Conservation (phyloP, 1,139 yeast genomes). For the Petasospora rhodanensis region DNA sequence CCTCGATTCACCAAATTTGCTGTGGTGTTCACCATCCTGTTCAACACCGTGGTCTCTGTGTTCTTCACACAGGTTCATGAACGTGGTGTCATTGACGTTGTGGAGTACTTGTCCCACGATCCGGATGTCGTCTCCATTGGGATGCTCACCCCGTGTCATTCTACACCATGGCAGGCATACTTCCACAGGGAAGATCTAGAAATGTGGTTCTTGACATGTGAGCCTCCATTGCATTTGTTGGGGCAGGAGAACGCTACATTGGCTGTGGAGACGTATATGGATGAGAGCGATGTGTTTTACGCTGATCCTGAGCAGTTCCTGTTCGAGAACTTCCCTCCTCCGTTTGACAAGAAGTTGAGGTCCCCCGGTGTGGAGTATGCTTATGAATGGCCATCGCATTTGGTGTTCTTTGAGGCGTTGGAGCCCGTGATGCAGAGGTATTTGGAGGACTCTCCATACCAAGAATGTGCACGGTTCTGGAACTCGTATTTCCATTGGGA, state of each 20-base stretch:
- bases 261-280: conserved; percentile 50
- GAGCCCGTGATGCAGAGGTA: conserved; percentile 39
- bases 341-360: conserved; percentile 22
- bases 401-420: conserved; percentile 68
- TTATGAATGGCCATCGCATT: conserved; percentile 64
- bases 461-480: conserved; percentile 52
- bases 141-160: conserved; percentile 91
- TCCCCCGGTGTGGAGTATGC: conserved; percentile 28
- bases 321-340: conserved; percentile 38
- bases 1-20: conserved; percentile 8
- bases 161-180: conserved; percentile 93
- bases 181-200: conserved; percentile 53
- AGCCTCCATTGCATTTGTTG: conserved; percentile 65
- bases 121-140: conserved; percentile 53
- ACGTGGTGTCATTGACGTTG: conserved; percentile 74
- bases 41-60: conserved; percentile 43
- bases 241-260: conserved; percentile 13
- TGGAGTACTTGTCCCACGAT: conserved; percentile 45
- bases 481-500: conserved; percentile 90
- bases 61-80: conserved; percentile 70
- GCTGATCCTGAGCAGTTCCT: conserved; percentile 58
- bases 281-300: conserved; percentile 83
- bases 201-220: conserved; percentile 83
- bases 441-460: conserved; percentile 41
- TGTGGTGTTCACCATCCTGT: conserved; percentile 26